Conservation (phyloP, 441 rosid species). For the Lepidium campestre region DNA sequence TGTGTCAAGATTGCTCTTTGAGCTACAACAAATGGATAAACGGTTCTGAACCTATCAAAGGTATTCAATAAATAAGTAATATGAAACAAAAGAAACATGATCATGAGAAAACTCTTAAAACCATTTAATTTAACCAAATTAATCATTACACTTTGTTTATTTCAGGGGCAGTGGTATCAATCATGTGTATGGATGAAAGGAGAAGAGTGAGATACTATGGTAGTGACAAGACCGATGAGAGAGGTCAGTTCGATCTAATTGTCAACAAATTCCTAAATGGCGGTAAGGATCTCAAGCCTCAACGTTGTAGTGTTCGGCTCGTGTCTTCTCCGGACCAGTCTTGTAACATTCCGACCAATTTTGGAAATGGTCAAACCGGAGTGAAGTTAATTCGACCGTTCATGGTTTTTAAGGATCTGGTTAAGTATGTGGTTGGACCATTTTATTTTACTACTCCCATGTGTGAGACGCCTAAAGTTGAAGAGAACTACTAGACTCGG, state of each 20-base stretch:
- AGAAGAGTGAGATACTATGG: slow-evolving; percentile 45
- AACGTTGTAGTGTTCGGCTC: slow-evolving; percentile 53
- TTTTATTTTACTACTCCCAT: slow-evolving; percentile 64
- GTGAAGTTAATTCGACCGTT: slow-evolving; percentile 46
- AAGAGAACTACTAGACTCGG: slow-evolving; percentile 20
- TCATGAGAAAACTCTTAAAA: neutral
- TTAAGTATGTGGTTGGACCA: slow-evolving; percentile 40
- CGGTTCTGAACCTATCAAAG: slow-evolving; percentile 63
- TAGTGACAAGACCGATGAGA: slow-evolving; percentile 58
- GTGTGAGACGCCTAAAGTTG: slow-evolving; percentile 54
- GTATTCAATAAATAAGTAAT: no score
- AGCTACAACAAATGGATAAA: slow-evolving; percentile 50
- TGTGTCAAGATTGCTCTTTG: slow-evolving; percentile 76
- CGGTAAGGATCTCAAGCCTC: slow-evolving; percentile 45
- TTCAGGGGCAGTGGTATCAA: slow-evolving; percentile 54
- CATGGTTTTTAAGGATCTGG: slow-evolving; percentile 36
- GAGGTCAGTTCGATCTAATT: slow-evolving; percentile 49
- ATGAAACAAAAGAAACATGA: neutral
- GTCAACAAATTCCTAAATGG: slow-evolving; percentile 38
- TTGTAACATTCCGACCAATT: slow-evolving; percentile 62
- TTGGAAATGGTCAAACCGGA: slow-evolving; percentile 55
- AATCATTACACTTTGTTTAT: neutral
- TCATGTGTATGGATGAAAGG: slow-evolving; percentile 72
- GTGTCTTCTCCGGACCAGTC: slow-evolving; percentile 59
- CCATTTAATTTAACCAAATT: neutral